A percentile compares a stretch with the other conserved stretches of the same genome.
Evolutionary conservation across 768 basidiomycete genomes (phyloP).

Genomic region (Podaxis pistillaris): DNA sequence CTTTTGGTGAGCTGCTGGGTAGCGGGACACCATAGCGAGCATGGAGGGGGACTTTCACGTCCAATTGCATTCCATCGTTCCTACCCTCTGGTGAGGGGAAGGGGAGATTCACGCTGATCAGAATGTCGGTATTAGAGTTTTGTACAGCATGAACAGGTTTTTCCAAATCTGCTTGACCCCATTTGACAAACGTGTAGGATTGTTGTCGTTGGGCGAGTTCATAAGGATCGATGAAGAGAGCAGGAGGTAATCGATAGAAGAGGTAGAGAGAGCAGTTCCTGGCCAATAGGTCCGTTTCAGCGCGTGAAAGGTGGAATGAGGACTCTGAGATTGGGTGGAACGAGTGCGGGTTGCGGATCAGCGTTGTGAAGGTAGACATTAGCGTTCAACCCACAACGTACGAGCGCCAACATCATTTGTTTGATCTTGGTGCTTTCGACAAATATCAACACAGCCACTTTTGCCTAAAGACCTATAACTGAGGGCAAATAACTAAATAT

Average conservation of each 20-base stretch:
- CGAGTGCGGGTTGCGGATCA: not conserved
- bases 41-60: conserved; percentile 11
- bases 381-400: not conserved
- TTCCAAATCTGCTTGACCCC: conserved; percentile 8
- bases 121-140: not conserved
- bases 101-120: not conserved
- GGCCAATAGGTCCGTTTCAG: not conserved
- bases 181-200: conserved; percentile 10
- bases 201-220: conserved; percentile 11
- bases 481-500: too few species aligned
- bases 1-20: not conserved
- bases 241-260: not conserved
- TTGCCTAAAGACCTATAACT: not conserved
- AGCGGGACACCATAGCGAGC: conserved; percentile 8
- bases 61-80: not conserved
- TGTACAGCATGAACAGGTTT: conserved; percentile 6
- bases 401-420: not conserved
- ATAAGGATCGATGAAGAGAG: conserved; percentile 9
- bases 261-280: conserved; percentile 6
- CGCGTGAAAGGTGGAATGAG: not conserved
- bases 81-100: not conserved
- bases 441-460: not conserved
- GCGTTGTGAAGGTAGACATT: not conserved
- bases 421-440: not conserved
- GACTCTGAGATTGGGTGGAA: conserved; percentile 8